Conservation (phyloP, 2,329 filamentous ascomycete species). For the Colletotrichum tropicale region DNA sequence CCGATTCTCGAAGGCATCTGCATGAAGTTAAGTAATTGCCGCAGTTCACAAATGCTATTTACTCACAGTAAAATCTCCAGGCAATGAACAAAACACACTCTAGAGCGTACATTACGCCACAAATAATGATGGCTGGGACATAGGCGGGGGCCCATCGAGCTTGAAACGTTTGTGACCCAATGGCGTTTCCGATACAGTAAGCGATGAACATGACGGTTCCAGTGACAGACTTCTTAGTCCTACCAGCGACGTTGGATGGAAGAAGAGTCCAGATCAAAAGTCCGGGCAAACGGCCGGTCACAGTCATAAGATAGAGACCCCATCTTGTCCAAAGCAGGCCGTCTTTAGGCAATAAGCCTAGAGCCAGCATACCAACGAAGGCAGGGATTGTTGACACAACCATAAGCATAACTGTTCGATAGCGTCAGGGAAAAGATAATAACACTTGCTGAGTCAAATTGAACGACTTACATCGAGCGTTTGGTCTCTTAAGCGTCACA, state of each 20-base stretch:
- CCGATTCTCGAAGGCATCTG: background rate
- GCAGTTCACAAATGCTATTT: fast-evolving
- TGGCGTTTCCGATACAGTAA: background rate
- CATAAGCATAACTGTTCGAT: background rate
- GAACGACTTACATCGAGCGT: background rate
- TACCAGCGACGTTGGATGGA: background rate
- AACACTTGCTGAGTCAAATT: fast-evolving
- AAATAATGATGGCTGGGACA: background rate
- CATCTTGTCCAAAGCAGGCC: background rate
- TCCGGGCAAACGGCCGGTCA: background rate
- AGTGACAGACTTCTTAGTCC: background rate
- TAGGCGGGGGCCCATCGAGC: fast-evolving
- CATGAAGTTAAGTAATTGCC: background rate
- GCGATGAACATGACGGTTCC: background rate
- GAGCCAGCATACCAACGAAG: background rate
- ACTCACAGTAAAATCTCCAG: background rate
- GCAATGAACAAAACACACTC: fast-evolving
- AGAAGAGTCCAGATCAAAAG: background rate
- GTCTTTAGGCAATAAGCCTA: background rate
- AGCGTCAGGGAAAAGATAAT: fast-evolving
- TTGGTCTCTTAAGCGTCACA: background rate
- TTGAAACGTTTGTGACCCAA: background rate
- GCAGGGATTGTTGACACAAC: background rate
- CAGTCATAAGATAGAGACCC: background rate
- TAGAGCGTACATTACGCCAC: background rate